Evolutionary conservation across 345 rosid genomes (phyloP).

Genomic region (Odontarrhena argentea): DNA sequence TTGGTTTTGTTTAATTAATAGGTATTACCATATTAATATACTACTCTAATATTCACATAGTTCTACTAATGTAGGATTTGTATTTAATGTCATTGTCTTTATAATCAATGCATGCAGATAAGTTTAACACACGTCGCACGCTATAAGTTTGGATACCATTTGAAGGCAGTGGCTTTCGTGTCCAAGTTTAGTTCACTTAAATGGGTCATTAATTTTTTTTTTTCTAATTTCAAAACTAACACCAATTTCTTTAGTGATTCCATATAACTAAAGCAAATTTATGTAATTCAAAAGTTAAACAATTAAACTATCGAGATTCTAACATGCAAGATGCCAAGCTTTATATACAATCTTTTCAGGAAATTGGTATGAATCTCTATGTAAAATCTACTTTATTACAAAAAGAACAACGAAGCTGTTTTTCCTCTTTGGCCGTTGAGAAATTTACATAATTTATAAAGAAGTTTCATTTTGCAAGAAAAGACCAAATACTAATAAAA

Average conservation of each 20-base stretch:
- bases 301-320: neutral
- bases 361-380: no score
- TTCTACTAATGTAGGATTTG: no score
- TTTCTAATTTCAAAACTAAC: neutral
- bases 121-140: neutral
- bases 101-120: slow-evolving; percentile 17
- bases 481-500: neutral
- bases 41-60: no score
- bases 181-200: neutral
- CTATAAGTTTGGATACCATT: slow-evolving; percentile 1
- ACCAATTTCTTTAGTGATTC: no score
- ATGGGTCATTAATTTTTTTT: neutral
- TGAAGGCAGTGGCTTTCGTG: neutral
- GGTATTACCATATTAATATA: no score
- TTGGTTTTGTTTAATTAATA: no score
- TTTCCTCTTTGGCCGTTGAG: neutral
- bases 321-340: no score
- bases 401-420: no score
- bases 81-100: neutral
- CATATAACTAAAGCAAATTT: neutral
- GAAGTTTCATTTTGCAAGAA: neutral
- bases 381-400: no score
- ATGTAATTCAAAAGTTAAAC: neutral
- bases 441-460: neutral
- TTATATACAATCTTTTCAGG: no score